Conservation (phyloP, 352 stramenopile genomes). For the Phytopythium sindhum region DNA sequence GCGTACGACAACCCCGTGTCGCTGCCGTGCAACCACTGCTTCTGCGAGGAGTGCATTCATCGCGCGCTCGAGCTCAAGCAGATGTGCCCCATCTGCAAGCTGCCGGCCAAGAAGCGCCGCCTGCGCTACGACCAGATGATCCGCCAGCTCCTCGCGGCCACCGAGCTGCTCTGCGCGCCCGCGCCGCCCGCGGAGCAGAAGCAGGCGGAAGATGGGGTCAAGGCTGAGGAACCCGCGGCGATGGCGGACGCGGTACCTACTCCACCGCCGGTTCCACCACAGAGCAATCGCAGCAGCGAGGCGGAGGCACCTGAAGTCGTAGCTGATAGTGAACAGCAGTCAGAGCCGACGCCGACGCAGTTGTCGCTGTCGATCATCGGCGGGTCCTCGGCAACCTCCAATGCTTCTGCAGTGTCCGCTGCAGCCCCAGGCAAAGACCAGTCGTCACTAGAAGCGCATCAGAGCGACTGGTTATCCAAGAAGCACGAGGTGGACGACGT, state of each 20-base stretch:
- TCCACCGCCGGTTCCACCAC: no score
- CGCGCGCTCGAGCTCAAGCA: slow-evolving; percentile 75
- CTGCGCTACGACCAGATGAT: slow-evolving; percentile 77
- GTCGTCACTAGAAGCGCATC: background rate
- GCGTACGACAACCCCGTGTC: slow-evolving; percentile 65
- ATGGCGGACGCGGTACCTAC: background rate
- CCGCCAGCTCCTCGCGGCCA: slow-evolving; percentile 60
- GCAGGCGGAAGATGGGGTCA: background rate
- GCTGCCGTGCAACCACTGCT: slow-evolving; percentile 85
- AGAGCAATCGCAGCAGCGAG: background rate
- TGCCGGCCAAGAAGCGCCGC: slow-evolving; percentile 69
- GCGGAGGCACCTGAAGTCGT: background rate
- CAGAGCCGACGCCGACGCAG: background rate
- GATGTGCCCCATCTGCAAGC: slow-evolving; percentile 83
- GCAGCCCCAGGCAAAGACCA: background rate
- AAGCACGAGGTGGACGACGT: background rate
- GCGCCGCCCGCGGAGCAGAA: slow-evolving; percentile 6
- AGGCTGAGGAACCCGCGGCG: background rate
- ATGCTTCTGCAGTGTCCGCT: background rate
- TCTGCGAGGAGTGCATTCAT: slow-evolving; percentile 87
- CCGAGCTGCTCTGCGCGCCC: slow-evolving; percentile 39
- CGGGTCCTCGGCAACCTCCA: background rate
- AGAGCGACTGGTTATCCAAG: no score
- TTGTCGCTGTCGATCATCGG: background rate
- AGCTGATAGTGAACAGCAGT: background rate